Evolutionary conservation across 1,284 basidiomycete genomes (phyloP), one percentile per base, ranked within the genome.

Genomic region (Gymnopus androsaceus): DNA sequence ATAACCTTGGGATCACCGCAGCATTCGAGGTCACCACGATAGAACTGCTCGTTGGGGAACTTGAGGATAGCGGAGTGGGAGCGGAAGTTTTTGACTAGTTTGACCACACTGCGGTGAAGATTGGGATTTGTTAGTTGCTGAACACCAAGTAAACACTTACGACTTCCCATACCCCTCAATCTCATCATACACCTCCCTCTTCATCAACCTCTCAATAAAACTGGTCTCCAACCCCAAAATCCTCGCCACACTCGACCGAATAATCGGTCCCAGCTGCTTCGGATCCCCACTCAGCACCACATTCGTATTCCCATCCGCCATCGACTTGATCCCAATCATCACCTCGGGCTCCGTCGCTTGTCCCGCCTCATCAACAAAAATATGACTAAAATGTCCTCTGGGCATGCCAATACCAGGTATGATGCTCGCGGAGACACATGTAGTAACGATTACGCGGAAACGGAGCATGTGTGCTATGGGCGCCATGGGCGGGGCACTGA

Each of bases 321-420:
- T 74, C 4, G 75, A 79, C 65, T 78, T 80, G 62, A 87, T 80
- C 0, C 78, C 72, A 21, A 85, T 75, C 70, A 85, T 79, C 0
- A 70, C 72, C 61, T 86, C 82, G 0, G 85, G 82, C 62, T 88
- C 85, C 0, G 80, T 82, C 0, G 82, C 83, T 60, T 87, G 84
- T 0, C 82, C 85, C 3, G 84, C 84, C 61, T 88, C 85, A 63
- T 88, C 85, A 7, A 85, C 69, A 62, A 87, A 84, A n/a, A 88
- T 83, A 56, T 85, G 79, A 1, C 69, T 75, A 62, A 81, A 87
- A 66, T 87, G 83, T 0, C 83, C 84, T 4, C 77, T 71, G 0
- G 75, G 67, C 44, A 87, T 74, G 0, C 84, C 85, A 30, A 86
- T 75, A 0, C 80, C 80, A 31, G 76, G 74, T 3, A 76, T 73